phyloP scores from a whole-genome alignment of 2,329 filamentous ascomycete genomes.

The Penicillium aurantiogriseum region DNA sequence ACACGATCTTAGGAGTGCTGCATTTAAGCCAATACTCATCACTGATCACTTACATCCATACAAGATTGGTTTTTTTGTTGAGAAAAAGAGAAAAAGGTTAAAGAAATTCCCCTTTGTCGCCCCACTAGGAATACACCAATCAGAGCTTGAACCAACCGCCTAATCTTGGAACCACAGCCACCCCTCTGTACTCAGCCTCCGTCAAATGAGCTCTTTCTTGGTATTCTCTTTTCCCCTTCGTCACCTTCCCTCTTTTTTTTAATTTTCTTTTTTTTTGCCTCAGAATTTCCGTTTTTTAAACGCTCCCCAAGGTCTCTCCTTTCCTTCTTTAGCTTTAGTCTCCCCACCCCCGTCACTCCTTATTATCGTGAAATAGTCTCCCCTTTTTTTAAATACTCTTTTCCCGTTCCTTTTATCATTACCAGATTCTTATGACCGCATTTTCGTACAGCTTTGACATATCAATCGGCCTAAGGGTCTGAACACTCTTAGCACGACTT shows the following conservation, averaged over 20 bases:
- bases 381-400: slow-evolving; percentile 10
- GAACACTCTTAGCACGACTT: neutral
- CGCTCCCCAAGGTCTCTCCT: slow-evolving; percentile 9
- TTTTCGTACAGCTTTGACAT: neutral
- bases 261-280: slow-evolving; percentile 26
- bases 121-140: neutral
- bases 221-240: slow-evolving; percentile 11
- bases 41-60: neutral
- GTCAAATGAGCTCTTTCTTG: neutral
- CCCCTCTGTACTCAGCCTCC: slow-evolving; percentile 5
- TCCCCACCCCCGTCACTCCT: slow-evolving; percentile 25
- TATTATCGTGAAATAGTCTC: slow-evolving; percentile 18
- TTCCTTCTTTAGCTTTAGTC: slow-evolving; percentile 19
- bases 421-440: neutral
- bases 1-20: rapidly evolving
- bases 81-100: neutral
- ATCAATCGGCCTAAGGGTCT: neutral
- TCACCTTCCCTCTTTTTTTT: slow-evolving; percentile 1
- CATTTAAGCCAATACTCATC: neutral
- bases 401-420: slow-evolving; percentile 1
- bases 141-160: neutral
- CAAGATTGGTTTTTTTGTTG: neutral
- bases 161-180: slow-evolving; percentile 2
- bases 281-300: slow-evolving; percentile 10
- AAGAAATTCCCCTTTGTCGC: slow-evolving; percentile 1